These are phyloP conservation scores for Wilcoxina mikolae DNA, from an alignment of 495 filamentous ascomycete genomes.

Conservation along the genomic window DNA sequence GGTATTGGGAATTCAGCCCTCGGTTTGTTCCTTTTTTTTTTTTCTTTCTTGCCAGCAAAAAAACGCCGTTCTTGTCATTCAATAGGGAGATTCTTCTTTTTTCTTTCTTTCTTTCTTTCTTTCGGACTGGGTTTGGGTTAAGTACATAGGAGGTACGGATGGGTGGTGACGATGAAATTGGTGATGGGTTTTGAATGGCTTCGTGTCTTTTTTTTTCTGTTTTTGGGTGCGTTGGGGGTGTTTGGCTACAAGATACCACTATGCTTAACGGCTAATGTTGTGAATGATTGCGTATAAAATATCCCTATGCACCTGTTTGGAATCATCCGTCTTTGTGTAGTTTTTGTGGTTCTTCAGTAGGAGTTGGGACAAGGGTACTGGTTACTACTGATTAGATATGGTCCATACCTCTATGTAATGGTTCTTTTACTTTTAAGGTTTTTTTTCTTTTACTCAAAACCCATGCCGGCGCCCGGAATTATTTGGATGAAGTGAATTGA, in stretches of 20 bases:
- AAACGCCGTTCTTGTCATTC: background rate
- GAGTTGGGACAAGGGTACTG: too few relatives aligned
- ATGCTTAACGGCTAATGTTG: background rate
- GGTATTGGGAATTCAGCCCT: background rate
- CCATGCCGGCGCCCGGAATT: too few relatives aligned
- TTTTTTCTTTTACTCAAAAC: too few relatives aligned
- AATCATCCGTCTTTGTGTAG: background rate
- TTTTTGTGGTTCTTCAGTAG: too few relatives aligned
- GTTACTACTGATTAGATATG: too few relatives aligned
- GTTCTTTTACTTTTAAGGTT: too few relatives aligned
- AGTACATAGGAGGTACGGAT: background rate
- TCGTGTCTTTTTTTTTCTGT: background rate
- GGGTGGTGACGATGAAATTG: background rate
- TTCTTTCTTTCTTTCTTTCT: background rate
- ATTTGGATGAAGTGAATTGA: too few relatives aligned
- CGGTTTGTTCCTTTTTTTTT: background rate
- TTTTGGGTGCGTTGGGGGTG: background rate
- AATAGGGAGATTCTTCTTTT: background rate
- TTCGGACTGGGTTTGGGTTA: background rate
- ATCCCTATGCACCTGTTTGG: background rate
- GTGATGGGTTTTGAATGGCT: background rate
- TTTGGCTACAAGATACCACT: slow-evolving; percentile 1
- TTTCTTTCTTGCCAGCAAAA: background rate
- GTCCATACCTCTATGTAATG: too few relatives aligned
- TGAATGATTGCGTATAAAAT: background rate